A percentile compares a stretch with the other conserved stretches of the same genome.
These are phyloP conservation scores for Exobasidium rhododendri DNA, from an alignment of 1,284 basidiomycete species.

Conservation along the genomic window DNA sequence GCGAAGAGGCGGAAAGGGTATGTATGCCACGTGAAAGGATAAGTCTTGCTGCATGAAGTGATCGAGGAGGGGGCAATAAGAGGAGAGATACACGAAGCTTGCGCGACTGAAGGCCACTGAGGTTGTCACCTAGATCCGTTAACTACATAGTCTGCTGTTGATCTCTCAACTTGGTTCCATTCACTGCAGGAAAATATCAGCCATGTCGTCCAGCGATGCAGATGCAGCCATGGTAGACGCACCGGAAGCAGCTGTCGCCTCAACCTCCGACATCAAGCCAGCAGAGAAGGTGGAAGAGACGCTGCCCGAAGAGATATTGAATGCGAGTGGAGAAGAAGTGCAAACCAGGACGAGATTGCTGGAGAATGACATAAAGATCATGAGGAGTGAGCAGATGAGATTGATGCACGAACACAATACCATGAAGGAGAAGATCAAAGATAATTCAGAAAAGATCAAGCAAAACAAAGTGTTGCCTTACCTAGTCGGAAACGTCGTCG, in stretches of 20 bases:
- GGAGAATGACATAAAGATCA: slow-evolving; percentile 53
- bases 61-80: neutral
- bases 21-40: too few species aligned
- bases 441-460: slow-evolving; percentile 97
- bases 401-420: slow-evolving; percentile 88
- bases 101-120: neutral
- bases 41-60: neutral
- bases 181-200: too few species aligned
- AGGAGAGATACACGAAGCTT: neutral
- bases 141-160: too few species aligned
- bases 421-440: slow-evolving; percentile 97
- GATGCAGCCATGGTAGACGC: slow-evolving; percentile 1
- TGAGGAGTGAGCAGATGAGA: slow-evolving; percentile 71
- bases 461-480: slow-evolving; percentile 99
- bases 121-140: too few species aligned
- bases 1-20: too few species aligned
- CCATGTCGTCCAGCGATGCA: neutral
- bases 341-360: slow-evolving; percentile 50
- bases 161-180: neutral
- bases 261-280: neutral
- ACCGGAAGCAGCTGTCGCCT: neutral
- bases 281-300: slow-evolving; percentile 1
- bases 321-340: slow-evolving; percentile 47
- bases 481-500: slow-evolving; percentile 84
- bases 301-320: slow-evolving; percentile 43